Evolutionary conservation across 1,284 basidiomycete genomes (phyloP).

Genomic region (Golubevia pallescens): DNA sequence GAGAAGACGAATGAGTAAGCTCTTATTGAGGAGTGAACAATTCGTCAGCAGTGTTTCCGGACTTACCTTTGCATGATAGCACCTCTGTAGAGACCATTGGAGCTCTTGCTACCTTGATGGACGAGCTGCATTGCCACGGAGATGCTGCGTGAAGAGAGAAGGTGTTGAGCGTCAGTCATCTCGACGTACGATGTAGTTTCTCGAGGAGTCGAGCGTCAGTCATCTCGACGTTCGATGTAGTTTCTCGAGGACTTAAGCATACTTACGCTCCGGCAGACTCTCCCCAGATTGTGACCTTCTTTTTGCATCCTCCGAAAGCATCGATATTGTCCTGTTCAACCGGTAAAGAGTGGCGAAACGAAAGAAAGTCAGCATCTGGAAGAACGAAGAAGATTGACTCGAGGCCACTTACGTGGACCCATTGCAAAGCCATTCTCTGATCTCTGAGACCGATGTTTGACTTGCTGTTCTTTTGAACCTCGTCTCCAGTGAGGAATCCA

Average conservation of each 20-base stretch:
- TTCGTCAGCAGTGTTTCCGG: background rate
- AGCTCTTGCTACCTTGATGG: background rate
- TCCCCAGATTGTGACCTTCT: slow-evolving; percentile 8
- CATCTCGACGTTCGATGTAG: no score
- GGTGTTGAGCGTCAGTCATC: no score
- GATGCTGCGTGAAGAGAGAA: background rate
- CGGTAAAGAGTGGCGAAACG: no score
- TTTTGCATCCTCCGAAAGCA: slow-evolving; percentile 1
- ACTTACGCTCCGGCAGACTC: slow-evolving; percentile 3
- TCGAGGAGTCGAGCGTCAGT: no score
- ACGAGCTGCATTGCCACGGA: slow-evolving; percentile 6
- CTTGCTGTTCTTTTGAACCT: background rate
- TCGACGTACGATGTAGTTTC: no score
- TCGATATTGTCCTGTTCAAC: background rate
- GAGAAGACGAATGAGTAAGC: no score
- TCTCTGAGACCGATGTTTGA: slow-evolving; percentile 4
- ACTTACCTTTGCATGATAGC: background rate
- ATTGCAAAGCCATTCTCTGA: slow-evolving; percentile 1
- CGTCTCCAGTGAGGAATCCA: slow-evolving; percentile 6
- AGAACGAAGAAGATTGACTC: no score
- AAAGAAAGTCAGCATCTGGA: no score
- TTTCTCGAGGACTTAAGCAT: background rate
- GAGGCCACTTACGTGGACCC: no score
- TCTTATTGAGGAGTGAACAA: no score
- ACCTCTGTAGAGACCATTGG: background rate